Evolutionary conservation across 2,329 filamentous ascomycete genomes (phyloP), one percentile per base, ranked within the genome.

Genomic region (Chaetomium globosum): DNA sequence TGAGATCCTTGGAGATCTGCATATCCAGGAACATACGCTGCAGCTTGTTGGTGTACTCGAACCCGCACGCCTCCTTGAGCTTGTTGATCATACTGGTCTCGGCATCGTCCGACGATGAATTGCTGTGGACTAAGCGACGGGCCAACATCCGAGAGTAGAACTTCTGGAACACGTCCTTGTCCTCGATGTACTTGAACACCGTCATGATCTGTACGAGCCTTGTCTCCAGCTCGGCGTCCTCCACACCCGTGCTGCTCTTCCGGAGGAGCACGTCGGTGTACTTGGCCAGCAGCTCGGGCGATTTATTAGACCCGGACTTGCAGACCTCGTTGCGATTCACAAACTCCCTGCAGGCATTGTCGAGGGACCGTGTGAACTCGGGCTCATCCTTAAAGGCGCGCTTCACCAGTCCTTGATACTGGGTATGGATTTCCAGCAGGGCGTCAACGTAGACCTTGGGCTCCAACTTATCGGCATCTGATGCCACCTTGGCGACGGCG

Each of bases 21-120:
- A 99, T 97, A 75, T 99, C 95, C 77, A 98, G 94, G 85, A 98
- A 99, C 95, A 99, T 99, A 75, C 96, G 92, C 81, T 98, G 94
- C 54, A 99, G 85, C 81, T 98, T 98, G 83, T 98, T 99, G 71
- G 95, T 99, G 80, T 99, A 99, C 77, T 99, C 95, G 72, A 97
- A 99, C 73, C 95, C 95, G 75, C 95, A 98, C 0, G 95, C 94
- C 75, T 99, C 95, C 82, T 99, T 99, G 71, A 99, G 83, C 80
- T 98, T 99, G 81, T 91, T 93, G 78, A 99, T 99, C 95, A 99
- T 99, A 80, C 92, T 97, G 0, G 93, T 97, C 82, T 99, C 95
- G 1, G 95, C 94, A 79, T 99, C 95, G 71, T 97, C 93, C 2
- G 93, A 97, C 3, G 95, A 95, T 0, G 95, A 98, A 76, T 90